phyloP scores from a whole-genome alignment of 2,329 filamentous ascomycete genomes.

The Alternaria atra region DNA sequence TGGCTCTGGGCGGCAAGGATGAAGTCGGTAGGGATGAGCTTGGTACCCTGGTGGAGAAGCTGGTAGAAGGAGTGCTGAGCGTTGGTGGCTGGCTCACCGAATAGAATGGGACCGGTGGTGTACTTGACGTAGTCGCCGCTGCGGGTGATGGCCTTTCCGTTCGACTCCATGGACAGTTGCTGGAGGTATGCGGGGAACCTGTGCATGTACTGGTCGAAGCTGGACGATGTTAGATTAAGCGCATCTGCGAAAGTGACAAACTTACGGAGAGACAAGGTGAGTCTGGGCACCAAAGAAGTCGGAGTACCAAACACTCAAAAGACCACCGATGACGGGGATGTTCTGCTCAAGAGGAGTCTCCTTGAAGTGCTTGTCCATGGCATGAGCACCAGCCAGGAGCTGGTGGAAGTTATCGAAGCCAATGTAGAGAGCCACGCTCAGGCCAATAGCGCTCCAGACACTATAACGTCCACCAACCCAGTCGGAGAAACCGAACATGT shows the following conservation, averaged over 20 bases:
- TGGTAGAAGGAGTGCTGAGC: conserved; percentile 99
- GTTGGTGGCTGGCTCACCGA: conserved; percentile 98
- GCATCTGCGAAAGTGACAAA: conserved; percentile 28
- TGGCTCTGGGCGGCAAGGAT: conserved; percentile 95
- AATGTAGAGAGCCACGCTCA: conserved; percentile 93
- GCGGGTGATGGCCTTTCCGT: conserved; percentile 96
- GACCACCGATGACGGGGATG: conserved; percentile 89
- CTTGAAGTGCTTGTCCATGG: conserved; percentile 98
- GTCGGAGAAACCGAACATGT: conserved; percentile 99
- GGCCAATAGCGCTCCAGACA: conserved; percentile 97
- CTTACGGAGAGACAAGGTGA: conserved; percentile 92
- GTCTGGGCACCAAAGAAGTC: conserved; percentile 99
- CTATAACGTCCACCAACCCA: conserved; percentile 99
- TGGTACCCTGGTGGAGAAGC: conserved; percentile 97
- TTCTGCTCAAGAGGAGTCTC: conserved; percentile 91
- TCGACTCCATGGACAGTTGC: conserved; percentile 99
- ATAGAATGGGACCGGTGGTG: conserved; percentile 93
- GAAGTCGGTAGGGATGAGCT: conserved; percentile 98
- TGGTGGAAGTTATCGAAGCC: conserved; percentile 98
- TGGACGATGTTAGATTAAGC: conserved; percentile 46
- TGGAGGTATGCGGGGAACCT: conserved; percentile 99
- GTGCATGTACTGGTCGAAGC: conserved; percentile 98
- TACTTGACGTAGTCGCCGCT: conserved; percentile 91
- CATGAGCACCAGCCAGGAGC: conserved; percentile 92
- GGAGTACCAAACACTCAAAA: conserved; percentile 97